Conservation (phyloP, 768 basidiomycete species). For the Pleurotus tuber-regium region DNA sequence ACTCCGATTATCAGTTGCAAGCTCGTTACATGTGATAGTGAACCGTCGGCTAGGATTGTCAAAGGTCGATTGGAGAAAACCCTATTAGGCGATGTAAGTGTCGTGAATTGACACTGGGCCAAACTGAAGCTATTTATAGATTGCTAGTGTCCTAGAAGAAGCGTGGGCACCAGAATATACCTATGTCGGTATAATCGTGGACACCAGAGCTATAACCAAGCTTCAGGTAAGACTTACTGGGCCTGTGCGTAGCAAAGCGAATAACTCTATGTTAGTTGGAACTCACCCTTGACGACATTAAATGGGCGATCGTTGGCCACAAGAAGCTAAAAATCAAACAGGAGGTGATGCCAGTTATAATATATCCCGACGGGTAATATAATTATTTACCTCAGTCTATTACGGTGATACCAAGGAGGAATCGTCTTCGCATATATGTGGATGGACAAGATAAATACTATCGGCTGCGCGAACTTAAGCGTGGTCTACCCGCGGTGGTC, state of each 20-base stretch:
- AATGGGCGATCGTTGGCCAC: conserved; percentile 82
- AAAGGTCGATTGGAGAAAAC: conserved; percentile 97
- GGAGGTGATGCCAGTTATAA: conserved; percentile 46
- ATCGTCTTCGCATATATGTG: conserved; percentile 76
- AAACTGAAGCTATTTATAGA: too few relatives aligned
- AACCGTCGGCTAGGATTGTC: conserved; percentile 96
- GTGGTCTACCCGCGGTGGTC: conserved; percentile 79
- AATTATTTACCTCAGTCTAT: conserved; percentile 53
- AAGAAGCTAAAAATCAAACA: conserved; percentile 93
- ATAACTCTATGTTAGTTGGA: conserved; percentile 60
- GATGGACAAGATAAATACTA: conserved; percentile 80
- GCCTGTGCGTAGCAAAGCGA: not conserved
- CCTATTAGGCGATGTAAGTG: conserved; percentile 81
- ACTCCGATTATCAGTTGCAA: conserved; percentile 99
- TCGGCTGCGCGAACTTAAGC: conserved; percentile 81
- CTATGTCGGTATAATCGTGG: conserved; percentile 91
- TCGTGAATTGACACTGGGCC: too few relatives aligned
- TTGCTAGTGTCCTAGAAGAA: conserved; percentile 92
- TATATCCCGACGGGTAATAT: not conserved
- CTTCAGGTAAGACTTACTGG: conserved; percentile 59
- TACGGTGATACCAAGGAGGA: conserved; percentile 68
- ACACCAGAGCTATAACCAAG: conserved; percentile 82
- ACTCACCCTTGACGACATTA: conserved; percentile 88
- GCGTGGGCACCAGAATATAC: conserved; percentile 93
- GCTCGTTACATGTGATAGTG: conserved; percentile 79